Base-by-base conservation (phyloP, 768 basidiomycete genomes). In the Gautieria morchelliformis region DNA sequence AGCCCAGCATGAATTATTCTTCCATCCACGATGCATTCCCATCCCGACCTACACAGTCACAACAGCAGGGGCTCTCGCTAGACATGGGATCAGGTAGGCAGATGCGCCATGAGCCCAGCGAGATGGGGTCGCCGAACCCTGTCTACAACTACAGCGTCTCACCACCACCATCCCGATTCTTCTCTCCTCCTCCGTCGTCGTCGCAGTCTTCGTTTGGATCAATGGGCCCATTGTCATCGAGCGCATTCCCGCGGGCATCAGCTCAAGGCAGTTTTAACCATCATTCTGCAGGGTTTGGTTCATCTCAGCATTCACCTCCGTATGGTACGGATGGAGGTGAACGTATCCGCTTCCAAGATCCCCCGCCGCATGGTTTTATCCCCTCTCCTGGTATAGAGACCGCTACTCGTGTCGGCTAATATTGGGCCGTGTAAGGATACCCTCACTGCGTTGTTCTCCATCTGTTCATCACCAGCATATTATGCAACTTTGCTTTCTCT, bases 331-430 rank as follows among this genome's bases (percentile, higher is more conserved):
- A 61, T 55, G 65, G 60, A 62, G 63, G 63, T 50, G 66, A 66
- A 39, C 61, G 48, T 20, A 22, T 64, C 50, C 59, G 51, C 12
- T 40, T 52, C 37, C 51, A 35, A 11, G 51, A 52, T 35, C 19
- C 67, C 47, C 62, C 67, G 57, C 57, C 64, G 46, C 50, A 48
- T 47, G 73, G 64, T 2, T 42, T 53, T 39, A n/a, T 20, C 40
- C 30, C 57, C 12, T 53, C 48, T n/a, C 50, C 50, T 8, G 50
- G 50, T 40, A 53, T 78, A 78, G 77, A 78, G 69, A 74, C 75
- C 67, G 67, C 74, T 17, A 24, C 51, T 35, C 20, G 51, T 35
- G 33, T 52, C n/a, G 24, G 32, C 51, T 35, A 35, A 52, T 12
- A 40, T 24, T 10, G 35, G 27, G 24, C 48, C 48, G 15, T 14